Conservation (phyloP, 179 eudicot species). For the Amaranthus tricolor region DNA sequence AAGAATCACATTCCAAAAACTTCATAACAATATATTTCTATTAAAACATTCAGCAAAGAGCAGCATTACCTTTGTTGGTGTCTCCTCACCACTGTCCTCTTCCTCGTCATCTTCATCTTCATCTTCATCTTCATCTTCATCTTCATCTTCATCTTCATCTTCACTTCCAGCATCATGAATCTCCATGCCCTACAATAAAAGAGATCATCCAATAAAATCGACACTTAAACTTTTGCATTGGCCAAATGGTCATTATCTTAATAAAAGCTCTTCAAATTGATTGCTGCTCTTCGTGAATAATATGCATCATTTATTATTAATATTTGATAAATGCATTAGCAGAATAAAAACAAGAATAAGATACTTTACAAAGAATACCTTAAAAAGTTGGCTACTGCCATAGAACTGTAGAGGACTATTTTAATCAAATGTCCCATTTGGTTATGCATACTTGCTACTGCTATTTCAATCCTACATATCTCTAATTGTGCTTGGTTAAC, state of each 20-base stretch:
- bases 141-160: constrained; percentile 44
- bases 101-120: constrained; percentile 36
- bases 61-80: constrained; percentile 55
- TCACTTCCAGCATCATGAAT: constrained; percentile 35
- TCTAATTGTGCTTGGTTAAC: too few relatives aligned
- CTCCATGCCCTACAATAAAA: constrained; percentile 30
- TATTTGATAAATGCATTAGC: too few relatives aligned
- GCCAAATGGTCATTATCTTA: background rate
- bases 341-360: too few relatives aligned
- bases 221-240: background rate
- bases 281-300: too few relatives aligned
- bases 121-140: constrained; percentile 45
- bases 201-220: constrained; percentile 4
- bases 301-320: too few relatives aligned
- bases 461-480: too few relatives aligned
- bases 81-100: constrained; percentile 37
- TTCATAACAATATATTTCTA: background rate
- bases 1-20: background rate
- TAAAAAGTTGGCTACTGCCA: too few relatives aligned
- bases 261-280: background rate
- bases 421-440: too few relatives aligned
- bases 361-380: too few relatives aligned
- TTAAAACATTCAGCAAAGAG: background rate
- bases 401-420: too few relatives aligned
- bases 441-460: too few relatives aligned